Percentiles rank a stretch among this genome's conserved stretches.
These are phyloP conservation scores for Trypanosoma cruzi DNA, from an alignment of 208 protist genomes.

Conservation along the genomic window DNA sequence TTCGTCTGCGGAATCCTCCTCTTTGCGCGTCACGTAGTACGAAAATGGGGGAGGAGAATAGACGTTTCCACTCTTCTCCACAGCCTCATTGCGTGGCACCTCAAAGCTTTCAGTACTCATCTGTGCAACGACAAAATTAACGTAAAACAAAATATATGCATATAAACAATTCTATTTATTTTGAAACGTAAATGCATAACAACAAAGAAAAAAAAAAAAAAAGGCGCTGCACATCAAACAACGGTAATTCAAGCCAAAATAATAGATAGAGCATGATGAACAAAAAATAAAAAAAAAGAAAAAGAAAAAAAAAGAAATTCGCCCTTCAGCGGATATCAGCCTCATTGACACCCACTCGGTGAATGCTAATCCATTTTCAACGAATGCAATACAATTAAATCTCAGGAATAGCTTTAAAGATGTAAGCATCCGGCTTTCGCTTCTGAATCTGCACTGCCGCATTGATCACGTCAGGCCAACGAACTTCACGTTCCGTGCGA, in stretches of 20 bases:
- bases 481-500: constrained; percentile 86
- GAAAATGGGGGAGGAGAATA: constrained; percentile 22
- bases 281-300: constrained; percentile 14
- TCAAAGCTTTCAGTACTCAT: not conserved
- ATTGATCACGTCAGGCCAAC: constrained; percentile 92
- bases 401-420: constrained; percentile 92
- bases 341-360: not conserved
- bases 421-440: constrained; percentile 80
- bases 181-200: not conserved
- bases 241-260: not conserved
- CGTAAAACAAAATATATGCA: not conserved
- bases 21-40: constrained; percentile 16
- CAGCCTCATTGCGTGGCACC: not conserved
- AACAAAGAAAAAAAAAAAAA: constrained; percentile 5
- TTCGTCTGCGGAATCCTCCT: not conserved
- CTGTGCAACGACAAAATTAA: not conserved
- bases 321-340: not conserved
- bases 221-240: not conserved
- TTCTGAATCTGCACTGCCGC: constrained; percentile 88
- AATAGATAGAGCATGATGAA: not conserved
- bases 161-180: too few species aligned
- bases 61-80: constrained; percentile 2
- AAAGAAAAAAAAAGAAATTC: constrained; percentile 9
- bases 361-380: not conserved
- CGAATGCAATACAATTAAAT: constrained; percentile 38